Evolutionary conservation across 1,284 basidiomycete species (phyloP), one percentile per base, ranked within the genome.

Genomic region (Ceratobasidium sp.): DNA sequence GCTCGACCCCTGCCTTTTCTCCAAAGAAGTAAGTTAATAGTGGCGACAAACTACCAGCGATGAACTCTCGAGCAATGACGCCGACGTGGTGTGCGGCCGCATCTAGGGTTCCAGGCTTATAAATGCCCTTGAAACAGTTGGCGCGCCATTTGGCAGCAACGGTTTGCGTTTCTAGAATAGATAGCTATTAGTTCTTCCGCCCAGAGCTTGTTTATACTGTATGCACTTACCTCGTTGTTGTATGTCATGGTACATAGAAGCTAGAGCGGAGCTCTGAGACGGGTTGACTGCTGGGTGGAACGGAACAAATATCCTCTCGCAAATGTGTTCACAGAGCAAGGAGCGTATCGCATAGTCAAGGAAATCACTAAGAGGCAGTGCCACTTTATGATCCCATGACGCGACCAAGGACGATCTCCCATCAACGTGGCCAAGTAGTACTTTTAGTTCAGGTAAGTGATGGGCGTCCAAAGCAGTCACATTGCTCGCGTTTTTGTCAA

Each of bases 131-230:
- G 54, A 76, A 76, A 1, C 52, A 44, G 9, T 67, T 54, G 6
- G 49, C 65, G 43, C 74, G 62, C 74, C 74, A 76, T 54, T 52
- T 51, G 15, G 64, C 74, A 22, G 74, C 74, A 1, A 76, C 74
- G 15, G 64, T 32, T 59, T 76, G 74, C 5, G 74, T 17, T 67
- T 76, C 74, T 76, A 29, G 54, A 56, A 56, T 29, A 22, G 7
- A 40, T 29, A 29, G 25, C 25, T 29, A 29, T 29, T 29, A 29
- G 25, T 29, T 29, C 25, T 29, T 29, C 25, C 25, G 25, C 25
- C 25, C 25, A 29, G 25, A 29, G 25, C 25, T 29, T 29, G 25
- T 29, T 29, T 29, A 29, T 29, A 29, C 25, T 29, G 25, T 29
- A 40, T 40, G 9, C 9, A 40, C 37, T 9, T 40, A 40, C 37